Evolutionary conservation across 2,329 filamentous ascomycete genomes (phyloP).

Genomic region (Penicillium psychrosexuale): DNA sequence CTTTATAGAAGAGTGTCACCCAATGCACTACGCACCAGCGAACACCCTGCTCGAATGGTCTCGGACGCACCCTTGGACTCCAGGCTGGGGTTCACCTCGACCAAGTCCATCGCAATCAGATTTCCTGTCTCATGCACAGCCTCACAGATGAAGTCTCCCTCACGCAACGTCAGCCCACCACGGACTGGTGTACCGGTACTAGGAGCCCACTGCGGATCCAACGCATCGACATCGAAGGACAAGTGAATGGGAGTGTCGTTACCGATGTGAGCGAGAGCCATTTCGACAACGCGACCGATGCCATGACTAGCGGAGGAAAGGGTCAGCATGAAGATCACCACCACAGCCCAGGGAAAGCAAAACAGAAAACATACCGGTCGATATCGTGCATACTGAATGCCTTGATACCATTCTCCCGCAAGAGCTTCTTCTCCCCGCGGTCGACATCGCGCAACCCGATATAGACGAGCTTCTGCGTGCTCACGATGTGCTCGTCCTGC

Average conservation of each 20-base stretch:
- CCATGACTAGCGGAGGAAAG: conserved; percentile 61
- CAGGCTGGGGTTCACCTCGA: conserved; percentile 75
- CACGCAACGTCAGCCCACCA: conserved; percentile 85
- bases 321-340: conserved; percentile 4
- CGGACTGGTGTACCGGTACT: conserved; percentile 93
- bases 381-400: conserved; percentile 99
- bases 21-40: conserved; percentile 83
- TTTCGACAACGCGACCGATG: conserved; percentile 93
- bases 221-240: conserved; percentile 93
- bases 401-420: conserved; percentile 85
- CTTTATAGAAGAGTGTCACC: conserved; percentile 81
- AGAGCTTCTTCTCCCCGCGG: conserved; percentile 84
- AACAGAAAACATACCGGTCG: conserved; percentile 62
- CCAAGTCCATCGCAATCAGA: conserved; percentile 74
- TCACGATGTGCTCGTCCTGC: conserved; percentile 57
- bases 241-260: conserved; percentile 93
- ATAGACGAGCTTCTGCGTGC: conserved; percentile 84
- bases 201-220: conserved; percentile 94
- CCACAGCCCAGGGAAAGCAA: background rate
- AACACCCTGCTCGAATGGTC: conserved; percentile 87
- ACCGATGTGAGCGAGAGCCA: conserved; percentile 96
- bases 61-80: conserved; percentile 70
- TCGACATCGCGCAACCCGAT: conserved; percentile 95
- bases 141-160: conserved; percentile 96
- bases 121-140: conserved; percentile 76